Percentiles rank a stretch among this genome's conserved stretches.
Evolutionary conservation across 2,329 filamentous ascomycete genomes (phyloP).

Genomic region (Hypoxylon rubiginosum): DNA sequence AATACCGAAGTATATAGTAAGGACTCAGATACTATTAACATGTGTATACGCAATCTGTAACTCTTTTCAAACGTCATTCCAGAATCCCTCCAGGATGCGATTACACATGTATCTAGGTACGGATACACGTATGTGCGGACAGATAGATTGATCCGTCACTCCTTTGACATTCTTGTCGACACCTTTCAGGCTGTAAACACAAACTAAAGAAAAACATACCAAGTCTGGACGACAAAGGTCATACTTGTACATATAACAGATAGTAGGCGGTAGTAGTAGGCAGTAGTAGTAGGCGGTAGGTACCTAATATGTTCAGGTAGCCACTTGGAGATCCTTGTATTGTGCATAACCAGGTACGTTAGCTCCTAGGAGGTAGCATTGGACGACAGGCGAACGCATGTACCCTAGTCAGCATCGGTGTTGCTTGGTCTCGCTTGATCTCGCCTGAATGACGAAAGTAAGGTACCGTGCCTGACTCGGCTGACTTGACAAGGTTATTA

Average conservation of each 20-base stretch:
- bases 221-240: too few relatives aligned
- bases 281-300: too few relatives aligned
- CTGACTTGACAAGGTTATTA: background rate
- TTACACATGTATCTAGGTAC: background rate
- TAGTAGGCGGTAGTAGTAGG: too few relatives aligned
- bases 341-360: background rate
- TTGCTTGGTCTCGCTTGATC: background rate
- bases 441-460: background rate
- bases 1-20: background rate
- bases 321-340: background rate
- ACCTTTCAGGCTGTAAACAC: background rate
- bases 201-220: background rate
- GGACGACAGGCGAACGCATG: too few relatives aligned
- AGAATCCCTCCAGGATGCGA: background rate
- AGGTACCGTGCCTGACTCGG: background rate
- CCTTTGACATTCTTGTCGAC: background rate
- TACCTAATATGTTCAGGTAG: background rate
- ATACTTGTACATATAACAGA: too few relatives aligned
- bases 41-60: constrained; percentile 4
- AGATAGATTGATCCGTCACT: background rate
- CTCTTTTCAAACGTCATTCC: constrained; percentile 9
- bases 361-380: background rate
- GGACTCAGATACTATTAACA: background rate
- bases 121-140: background rate
- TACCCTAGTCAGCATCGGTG: too few relatives aligned